phyloP scores from a whole-genome alignment of 768 basidiomycete species.

The Panaeolus cyanescens region DNA sequence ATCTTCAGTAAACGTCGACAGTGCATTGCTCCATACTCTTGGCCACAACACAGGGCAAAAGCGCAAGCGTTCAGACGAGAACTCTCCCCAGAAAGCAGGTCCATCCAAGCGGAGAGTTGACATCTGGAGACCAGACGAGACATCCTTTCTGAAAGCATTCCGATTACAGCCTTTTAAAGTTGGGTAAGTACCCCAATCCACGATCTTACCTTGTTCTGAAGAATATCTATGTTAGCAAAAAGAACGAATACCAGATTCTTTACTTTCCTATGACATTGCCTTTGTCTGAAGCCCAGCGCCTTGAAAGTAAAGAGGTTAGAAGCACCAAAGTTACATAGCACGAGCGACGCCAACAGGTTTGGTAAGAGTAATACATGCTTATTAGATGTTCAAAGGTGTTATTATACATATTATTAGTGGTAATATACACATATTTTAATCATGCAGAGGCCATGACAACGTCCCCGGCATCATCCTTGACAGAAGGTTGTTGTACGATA shows the following conservation, averaged over 20 bases:
- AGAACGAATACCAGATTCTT: conserved; percentile 77
- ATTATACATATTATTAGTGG: conserved; percentile 5
- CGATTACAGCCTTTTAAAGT: background rate
- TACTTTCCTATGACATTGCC: conserved; percentile 76
- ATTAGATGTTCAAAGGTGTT: conserved; percentile 1
- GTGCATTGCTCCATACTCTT: background rate
- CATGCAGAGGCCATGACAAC: conserved; percentile 46
- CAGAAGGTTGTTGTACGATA: conserved; percentile 3
- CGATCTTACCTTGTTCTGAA: background rate
- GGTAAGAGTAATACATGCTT: background rate
- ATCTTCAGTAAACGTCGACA: background rate
- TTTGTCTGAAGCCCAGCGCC: conserved; percentile 54
- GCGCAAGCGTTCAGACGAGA: background rate
- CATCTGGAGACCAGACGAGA: background rate
- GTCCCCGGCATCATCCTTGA: conserved; percentile 38
- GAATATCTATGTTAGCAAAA: conserved; percentile 36
- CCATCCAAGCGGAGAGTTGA: background rate
- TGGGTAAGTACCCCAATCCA: background rate
- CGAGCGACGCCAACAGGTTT: background rate
- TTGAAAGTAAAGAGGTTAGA: conserved; percentile 49
- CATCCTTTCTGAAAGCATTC: background rate
- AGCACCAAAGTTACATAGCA: conserved; percentile 43
- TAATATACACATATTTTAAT: conserved; percentile 12
- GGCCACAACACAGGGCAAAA: background rate
- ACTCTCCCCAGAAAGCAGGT: background rate